These are phyloP conservation scores for Ustilago lituana DNA, from an alignment of 1,284 basidiomycete genomes.

Conservation along the genomic window DNA sequence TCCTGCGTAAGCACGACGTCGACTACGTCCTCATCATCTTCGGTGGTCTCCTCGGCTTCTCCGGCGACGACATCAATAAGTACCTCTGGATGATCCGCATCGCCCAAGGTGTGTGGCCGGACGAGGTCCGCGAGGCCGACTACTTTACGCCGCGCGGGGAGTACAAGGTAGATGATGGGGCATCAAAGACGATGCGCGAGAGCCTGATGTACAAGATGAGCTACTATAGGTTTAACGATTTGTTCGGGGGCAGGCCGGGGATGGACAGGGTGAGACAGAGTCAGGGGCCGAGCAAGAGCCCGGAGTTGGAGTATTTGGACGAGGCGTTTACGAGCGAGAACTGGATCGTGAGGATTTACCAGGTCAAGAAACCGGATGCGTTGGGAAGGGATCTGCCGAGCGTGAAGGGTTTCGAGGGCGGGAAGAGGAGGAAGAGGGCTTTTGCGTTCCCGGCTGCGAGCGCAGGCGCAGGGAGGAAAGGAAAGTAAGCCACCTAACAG, in stretches of 20 bases:
- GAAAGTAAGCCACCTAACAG: too few species aligned
- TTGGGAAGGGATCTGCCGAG: conserved; percentile 77
- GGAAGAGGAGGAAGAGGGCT: conserved; percentile 78
- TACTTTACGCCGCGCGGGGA: conserved; percentile 95
- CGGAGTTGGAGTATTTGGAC: conserved; percentile 61
- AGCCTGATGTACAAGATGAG: conserved; percentile 78
- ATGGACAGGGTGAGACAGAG: conserved; percentile 61
- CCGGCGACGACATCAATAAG: conserved; percentile 99
- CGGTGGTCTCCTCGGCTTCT: conserved; percentile 94
- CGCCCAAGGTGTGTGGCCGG: conserved; percentile 97
- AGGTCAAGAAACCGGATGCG: conserved; percentile 92
- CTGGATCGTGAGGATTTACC: conserved; percentile 79
- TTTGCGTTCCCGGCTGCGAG: conserved; percentile 10
- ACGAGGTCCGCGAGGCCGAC: conserved; percentile 92
- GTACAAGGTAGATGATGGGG: conserved; percentile 89
- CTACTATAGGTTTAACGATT: conserved; percentile 66
- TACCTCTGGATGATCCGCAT: conserved; percentile 89
- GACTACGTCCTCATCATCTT: conserved; percentile 98
- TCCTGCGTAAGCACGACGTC: conserved; percentile 95
- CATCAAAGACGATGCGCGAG: conserved; percentile 90
- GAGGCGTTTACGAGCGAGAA: conserved; percentile 67
- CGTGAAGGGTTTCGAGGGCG: conserved; percentile 83
- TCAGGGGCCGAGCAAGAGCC: conserved; percentile 46
- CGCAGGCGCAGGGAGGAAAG: background rate
- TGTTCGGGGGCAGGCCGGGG: conserved; percentile 68